Base-by-base conservation (phyloP, 1,284 basidiomycete genomes). In the Sphagnurus paluster region DNA sequence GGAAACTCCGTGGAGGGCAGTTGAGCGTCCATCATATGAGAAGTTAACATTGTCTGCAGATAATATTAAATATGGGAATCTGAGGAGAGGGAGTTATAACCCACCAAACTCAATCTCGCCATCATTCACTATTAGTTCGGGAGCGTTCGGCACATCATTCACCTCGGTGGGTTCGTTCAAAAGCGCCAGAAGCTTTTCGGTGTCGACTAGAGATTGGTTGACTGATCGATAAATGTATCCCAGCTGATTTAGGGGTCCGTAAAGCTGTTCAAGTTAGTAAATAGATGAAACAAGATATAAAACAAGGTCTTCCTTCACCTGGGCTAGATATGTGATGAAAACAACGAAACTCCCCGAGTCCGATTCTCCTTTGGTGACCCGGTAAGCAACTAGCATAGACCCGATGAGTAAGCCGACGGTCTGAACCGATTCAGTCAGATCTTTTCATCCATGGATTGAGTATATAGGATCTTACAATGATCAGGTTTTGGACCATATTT, bases 91-190 rank as follows among this genome's bases (percentile, higher is more conserved):
- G n/a, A n/a, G n/a, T n/a, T n/a, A n/a, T 54, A n/a, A 65, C 75
- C 39, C 49, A 89, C 87, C 83, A 63, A 97, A 96, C 60, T 90
- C 90, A 60, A 97, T 87, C 59, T 86, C 84, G 8, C 93, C 81
- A 48, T 83, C 71, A 21, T 79, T 70, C n/a, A 92, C 77, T 37
- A 84, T 68, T 23, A 96, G 75, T 45, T 90, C 82, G 20, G 80
- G 75, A 5, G 90, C 90, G 57, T 81, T 77, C 1, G 85, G 87
- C 57, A 78, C 79, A 64, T 96, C 91, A 56, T 87, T 81, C 52
- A 97, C 80, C 44, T 93, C 92, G 1, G 79, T 85, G 1, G 87
- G 81, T 59, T 92, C 88, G 51, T 81, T 81, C 9, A 93, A 72
- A 10, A 91, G 70, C 48, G 84, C 77, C 44, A 93, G 70, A 21